Percentiles rank a stretch among this genome's conserved stretches.
These are phyloP conservation scores for Schrenkiella parvula DNA, from an alignment of 345 rosid species.

Conservation along the genomic window DNA sequence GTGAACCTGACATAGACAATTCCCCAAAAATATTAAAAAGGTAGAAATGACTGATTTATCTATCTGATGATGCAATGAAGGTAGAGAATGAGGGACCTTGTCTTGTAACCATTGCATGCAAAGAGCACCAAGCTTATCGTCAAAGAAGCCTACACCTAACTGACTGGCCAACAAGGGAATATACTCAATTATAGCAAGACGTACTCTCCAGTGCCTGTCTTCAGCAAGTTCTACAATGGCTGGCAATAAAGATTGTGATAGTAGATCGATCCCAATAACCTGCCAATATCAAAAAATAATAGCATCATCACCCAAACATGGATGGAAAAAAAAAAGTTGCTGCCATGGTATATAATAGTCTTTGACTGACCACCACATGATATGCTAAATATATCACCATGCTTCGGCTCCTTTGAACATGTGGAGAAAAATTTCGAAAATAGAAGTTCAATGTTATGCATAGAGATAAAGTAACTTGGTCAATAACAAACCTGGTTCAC, in stretches of 20 bases:
- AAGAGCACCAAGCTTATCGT: conserved; percentile 73
- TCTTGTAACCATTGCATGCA: conserved; percentile 90
- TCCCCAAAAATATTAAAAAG: not conserved
- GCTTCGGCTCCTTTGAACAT: no score
- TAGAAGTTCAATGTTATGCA: not conserved
- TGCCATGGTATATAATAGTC: not conserved
- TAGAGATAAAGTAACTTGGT: conserved; percentile 1
- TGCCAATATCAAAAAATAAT: conserved; percentile 21
- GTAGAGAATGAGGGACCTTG: conserved; percentile 42
- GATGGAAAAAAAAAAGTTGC: not conserved
- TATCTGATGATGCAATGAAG: not conserved
- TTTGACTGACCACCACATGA: no score
- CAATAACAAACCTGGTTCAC: conserved; percentile 76
- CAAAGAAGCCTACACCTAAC: conserved; percentile 75
- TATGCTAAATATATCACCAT: no score
- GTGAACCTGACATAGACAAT: conserved; percentile 46
- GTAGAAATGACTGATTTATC: not conserved
- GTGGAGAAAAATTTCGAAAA: not conserved
- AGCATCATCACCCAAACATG: not conserved
- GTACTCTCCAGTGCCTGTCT: conserved; percentile 96
- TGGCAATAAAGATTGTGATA: conserved; percentile 86
- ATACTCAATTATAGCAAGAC: conserved; percentile 93
- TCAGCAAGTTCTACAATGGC: conserved; percentile 98
- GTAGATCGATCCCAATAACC: conserved; percentile 93
- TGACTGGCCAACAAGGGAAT: conserved; percentile 94